These are phyloP conservation scores for Aspergillus uvarum DNA, from an alignment of 2,329 filamentous ascomycete genomes.

Conservation along the genomic window DNA sequence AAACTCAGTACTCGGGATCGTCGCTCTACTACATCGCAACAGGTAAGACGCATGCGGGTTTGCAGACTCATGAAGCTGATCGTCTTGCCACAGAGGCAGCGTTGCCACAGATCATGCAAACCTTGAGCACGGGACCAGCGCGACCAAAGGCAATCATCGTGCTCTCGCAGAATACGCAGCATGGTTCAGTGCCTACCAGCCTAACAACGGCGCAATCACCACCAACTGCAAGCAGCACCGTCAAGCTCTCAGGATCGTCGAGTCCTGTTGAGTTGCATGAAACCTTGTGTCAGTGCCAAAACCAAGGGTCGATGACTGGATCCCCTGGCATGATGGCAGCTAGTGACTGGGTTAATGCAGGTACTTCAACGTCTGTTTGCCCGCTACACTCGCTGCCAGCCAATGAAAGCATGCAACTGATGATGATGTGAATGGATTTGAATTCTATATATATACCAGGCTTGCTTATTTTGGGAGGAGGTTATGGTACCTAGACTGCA, in stretches of 20 bases:
- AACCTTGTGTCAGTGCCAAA: conserved; percentile 3
- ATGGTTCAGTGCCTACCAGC: neutral
- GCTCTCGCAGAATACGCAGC: conserved; percentile 7
- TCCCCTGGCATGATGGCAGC: neutral
- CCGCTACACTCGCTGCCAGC: neutral
- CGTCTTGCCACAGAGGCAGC: conserved; percentile 12
- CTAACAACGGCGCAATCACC: conserved; percentile 3
- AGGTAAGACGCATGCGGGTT: conserved; percentile 6
- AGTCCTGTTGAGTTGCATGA: conserved; percentile 4
- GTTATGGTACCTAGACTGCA: neutral
- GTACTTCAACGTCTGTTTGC: neutral
- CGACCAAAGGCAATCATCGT: conserved; percentile 20
- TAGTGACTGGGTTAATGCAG: conserved; percentile 1
- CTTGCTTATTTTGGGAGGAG: neutral
- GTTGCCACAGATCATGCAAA: conserved; percentile 23
- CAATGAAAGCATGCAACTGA: neutral
- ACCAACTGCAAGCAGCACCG: neutral
- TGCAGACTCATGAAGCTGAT: neutral
- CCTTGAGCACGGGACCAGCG: conserved; percentile 5
- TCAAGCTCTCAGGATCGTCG: neutral
- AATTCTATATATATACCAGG: neutral
- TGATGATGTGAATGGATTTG: neutral
- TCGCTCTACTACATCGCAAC: conserved; percentile 11
- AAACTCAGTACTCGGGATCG: neutral
- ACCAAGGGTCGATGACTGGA: neutral